Percentiles rank a stretch among this genome's conserved stretches.
phyloP scores from a whole-genome alignment of 2,329 filamentous ascomycete genomes.

The Diplocarpon mali region DNA sequence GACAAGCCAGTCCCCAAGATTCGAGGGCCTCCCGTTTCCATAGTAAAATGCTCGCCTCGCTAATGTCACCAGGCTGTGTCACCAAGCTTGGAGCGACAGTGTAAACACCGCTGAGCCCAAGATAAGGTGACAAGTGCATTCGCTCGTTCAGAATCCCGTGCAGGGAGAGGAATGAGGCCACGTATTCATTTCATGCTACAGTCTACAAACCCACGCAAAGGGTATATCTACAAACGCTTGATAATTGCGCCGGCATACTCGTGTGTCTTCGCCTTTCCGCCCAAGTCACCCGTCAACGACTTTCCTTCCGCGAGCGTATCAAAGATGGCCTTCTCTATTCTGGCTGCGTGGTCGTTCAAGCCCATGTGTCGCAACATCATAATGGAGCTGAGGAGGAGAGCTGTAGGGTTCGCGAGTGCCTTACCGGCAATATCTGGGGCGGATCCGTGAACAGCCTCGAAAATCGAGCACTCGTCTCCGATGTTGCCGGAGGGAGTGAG shows the following conservation, averaged over 20 bases:
- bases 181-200: slow-evolving; percentile 25
- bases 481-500: slow-evolving; percentile 98
- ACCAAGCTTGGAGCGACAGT: too few relatives aligned
- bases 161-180: slow-evolving; percentile 3
- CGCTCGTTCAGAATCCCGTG: neutral
- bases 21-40: too few relatives aligned
- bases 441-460: slow-evolving; percentile 97
- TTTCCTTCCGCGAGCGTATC: slow-evolving; percentile 93
- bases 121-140: too few relatives aligned
- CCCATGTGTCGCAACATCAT: slow-evolving; percentile 99
- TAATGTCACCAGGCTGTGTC: too few relatives aligned
- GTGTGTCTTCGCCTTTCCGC: slow-evolving; percentile 89
- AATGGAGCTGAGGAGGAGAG: slow-evolving; percentile 87
- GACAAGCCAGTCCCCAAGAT: too few relatives aligned
- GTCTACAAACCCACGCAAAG: slow-evolving; percentile 20
- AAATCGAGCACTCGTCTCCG: slow-evolving; percentile 97
- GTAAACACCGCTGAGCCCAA: too few relatives aligned
- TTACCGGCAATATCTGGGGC: slow-evolving; percentile 95
- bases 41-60: too few relatives aligned
- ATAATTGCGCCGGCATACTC: slow-evolving; percentile 95
- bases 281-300: slow-evolving; percentile 88
- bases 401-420: slow-evolving; percentile 93
- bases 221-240: slow-evolving; percentile 30
- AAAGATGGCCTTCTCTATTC: slow-evolving; percentile 92
- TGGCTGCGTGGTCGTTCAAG: slow-evolving; percentile 68